These are phyloP conservation scores for Iberis amara DNA, from an alignment of 441 rosid species.

Conservation along the genomic window DNA sequence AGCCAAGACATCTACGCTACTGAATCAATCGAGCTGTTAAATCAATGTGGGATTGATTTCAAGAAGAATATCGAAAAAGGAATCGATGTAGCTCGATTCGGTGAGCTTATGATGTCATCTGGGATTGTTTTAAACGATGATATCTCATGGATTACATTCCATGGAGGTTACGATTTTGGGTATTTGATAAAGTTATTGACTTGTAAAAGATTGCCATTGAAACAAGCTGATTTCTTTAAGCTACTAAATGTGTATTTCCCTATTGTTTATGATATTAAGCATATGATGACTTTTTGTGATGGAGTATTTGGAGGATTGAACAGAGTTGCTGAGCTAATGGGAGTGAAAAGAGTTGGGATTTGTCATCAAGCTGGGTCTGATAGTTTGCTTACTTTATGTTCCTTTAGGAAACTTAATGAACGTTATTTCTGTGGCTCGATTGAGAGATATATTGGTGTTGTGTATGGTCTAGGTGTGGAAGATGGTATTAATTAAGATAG, in stretches of 20 bases:
- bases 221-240: constrained; percentile 42
- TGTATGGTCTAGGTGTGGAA: constrained; percentile 64
- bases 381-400: constrained; percentile 51
- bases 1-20: constrained; percentile 41
- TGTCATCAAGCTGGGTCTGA: constrained; percentile 57
- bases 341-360: constrained; percentile 48
- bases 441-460: constrained; percentile 48
- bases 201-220: constrained; percentile 35
- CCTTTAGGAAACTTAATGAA: constrained; percentile 47
- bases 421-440: constrained; percentile 38
- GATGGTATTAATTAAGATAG: constrained; percentile 23
- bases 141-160: constrained; percentile 47
- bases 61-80: constrained; percentile 46
- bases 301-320: constrained; percentile 47
- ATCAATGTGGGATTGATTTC: constrained; percentile 50
- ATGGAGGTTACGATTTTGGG: constrained; percentile 55
- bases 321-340: constrained; percentile 51
- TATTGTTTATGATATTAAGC: constrained; percentile 43
- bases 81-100: constrained; percentile 41
- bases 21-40: constrained; percentile 44
- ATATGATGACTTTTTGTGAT: constrained; percentile 51
- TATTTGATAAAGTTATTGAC: constrained; percentile 54
- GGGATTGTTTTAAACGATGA: constrained; percentile 46
- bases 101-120: constrained; percentile 50
- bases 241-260: constrained; percentile 41